phyloP scores from a whole-genome alignment of 192 early-diverging fungal genomes.

The Obelidium mucronatum region DNA sequence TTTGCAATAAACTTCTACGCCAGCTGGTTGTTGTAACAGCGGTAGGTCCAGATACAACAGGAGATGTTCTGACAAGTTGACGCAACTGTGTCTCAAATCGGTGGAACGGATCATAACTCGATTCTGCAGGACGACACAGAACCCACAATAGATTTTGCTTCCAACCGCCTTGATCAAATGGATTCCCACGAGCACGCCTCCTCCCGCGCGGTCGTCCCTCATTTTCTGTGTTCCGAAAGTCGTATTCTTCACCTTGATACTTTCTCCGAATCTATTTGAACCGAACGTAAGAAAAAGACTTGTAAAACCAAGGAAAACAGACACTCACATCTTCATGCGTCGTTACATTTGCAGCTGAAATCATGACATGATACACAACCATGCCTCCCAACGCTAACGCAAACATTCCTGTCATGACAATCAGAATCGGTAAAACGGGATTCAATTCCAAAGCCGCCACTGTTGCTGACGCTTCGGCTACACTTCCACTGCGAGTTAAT shows the following conservation, averaged over 20 bases:
- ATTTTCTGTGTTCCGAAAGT: neutral
- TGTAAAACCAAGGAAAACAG: neutral
- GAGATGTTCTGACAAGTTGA: neutral
- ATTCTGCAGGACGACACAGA: constrained; percentile 56
- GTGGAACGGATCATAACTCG: constrained; percentile 17
- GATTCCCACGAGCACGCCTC: constrained; percentile 49
- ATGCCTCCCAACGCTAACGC: constrained; percentile 66
- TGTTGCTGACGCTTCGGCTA: constrained; percentile 39
- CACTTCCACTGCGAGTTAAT: neutral
- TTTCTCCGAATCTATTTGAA: constrained; percentile 4
- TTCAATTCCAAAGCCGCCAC: constrained; percentile 63
- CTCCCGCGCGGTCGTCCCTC: constrained; percentile 30
- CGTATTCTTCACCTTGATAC: constrained; percentile 43
- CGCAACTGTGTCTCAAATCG: constrained; percentile 19
- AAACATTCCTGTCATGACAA: constrained; percentile 59
- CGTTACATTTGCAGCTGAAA: constrained; percentile 78
- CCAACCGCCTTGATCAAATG: constrained; percentile 59
- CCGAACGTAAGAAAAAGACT: neutral
- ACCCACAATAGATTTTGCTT: constrained; percentile 60
- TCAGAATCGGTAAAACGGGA: constrained; percentile 67
- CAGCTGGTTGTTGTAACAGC: neutral
- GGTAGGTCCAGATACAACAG: neutral
- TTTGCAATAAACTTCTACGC: neutral
- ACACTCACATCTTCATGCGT: constrained; percentile 80
- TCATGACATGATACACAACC: constrained; percentile 76